Evolutionary conservation across 768 basidiomycete genomes (phyloP).

Genomic region (Suillus alpinus): DNA sequence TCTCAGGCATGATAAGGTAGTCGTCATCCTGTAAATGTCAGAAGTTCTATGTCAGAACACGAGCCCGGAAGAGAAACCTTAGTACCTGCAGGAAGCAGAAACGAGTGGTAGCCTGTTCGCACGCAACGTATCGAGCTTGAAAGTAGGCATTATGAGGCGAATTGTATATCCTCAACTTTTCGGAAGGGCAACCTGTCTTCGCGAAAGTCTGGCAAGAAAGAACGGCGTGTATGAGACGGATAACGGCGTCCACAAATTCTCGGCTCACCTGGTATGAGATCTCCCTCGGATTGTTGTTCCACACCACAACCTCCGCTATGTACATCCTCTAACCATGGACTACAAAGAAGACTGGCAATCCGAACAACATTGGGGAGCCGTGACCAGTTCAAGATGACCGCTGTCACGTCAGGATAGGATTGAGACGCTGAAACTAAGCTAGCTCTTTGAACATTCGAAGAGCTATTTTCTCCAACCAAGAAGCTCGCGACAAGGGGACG

Average conservation of each 20-base stretch:
- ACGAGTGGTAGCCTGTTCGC: constrained; percentile 45
- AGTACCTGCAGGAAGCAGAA: constrained; percentile 66
- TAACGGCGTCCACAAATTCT: neutral
- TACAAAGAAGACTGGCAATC: constrained; percentile 53
- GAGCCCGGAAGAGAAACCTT: neutral
- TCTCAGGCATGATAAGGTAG: constrained; percentile 56
- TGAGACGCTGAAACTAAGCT: neutral
- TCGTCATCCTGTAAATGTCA: constrained; percentile 56
- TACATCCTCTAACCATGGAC: constrained; percentile 41
- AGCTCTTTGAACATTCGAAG: neutral
- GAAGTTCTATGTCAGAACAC: neutral
- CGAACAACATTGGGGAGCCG: constrained; percentile 58
- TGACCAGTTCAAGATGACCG: constrained; percentile 66
- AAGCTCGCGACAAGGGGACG: constrained; percentile 19
- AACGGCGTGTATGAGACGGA: neutral
- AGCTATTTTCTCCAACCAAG: constrained; percentile 1
- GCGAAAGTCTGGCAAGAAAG: constrained; percentile 38
- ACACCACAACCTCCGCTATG: constrained; percentile 50
- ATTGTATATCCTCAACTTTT: constrained; percentile 52
- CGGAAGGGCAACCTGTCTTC: constrained; percentile 38
- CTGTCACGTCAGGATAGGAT: constrained; percentile 44
- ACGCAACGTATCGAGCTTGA: constrained; percentile 59
- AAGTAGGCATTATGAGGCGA: constrained; percentile 59
- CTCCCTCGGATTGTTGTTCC: constrained; percentile 57
- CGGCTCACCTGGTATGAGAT: constrained; percentile 42